Conservation (phyloP, 345 rosid genomes). For the Lepidium aucheri region DNA sequence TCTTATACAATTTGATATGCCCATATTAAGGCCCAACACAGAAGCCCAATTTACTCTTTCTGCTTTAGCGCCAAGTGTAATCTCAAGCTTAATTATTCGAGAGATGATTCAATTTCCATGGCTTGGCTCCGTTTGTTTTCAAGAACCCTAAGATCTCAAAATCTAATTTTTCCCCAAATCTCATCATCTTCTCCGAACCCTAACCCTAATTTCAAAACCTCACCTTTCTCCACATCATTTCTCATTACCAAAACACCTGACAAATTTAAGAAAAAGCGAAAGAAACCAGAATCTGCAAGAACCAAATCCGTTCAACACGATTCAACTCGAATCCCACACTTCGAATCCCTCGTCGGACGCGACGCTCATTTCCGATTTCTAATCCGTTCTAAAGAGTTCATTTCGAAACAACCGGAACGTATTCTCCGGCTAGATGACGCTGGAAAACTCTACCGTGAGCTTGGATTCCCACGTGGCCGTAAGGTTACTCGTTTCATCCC, state of each 20-base stretch:
- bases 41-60: no score
- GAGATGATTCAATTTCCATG: slow-evolving; percentile 24
- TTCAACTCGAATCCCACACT: slow-evolving; percentile 35
- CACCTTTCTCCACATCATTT: slow-evolving; percentile 69
- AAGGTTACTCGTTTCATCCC: slow-evolving; percentile 47
- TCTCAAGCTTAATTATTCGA: no score
- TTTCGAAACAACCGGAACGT: slow-evolving; percentile 54
- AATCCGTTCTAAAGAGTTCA: slow-evolving; percentile 48
- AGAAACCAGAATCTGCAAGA: slow-evolving; percentile 56
- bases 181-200: slow-evolving; percentile 21
- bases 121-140: slow-evolving; percentile 35
- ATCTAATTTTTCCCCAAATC: neutral
- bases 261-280: slow-evolving; percentile 36
- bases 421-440: slow-evolving; percentile 73
- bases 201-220: slow-evolving; percentile 5
- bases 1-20: no score
- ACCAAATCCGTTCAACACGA: slow-evolving; percentile 52
- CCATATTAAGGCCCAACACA: no score
- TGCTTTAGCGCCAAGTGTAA: no score
- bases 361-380: slow-evolving; percentile 67
- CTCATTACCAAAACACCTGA: slow-evolving; percentile 75
- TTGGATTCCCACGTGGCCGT: slow-evolving; percentile 92
- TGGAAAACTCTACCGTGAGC: slow-evolving; percentile 73
- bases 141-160: slow-evolving; percentile 13
- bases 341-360: slow-evolving; percentile 56